Evolutionary conservation across 1,284 basidiomycete genomes (phyloP).

Genomic region (Sporisorium iseilematis-ciliati): DNA sequence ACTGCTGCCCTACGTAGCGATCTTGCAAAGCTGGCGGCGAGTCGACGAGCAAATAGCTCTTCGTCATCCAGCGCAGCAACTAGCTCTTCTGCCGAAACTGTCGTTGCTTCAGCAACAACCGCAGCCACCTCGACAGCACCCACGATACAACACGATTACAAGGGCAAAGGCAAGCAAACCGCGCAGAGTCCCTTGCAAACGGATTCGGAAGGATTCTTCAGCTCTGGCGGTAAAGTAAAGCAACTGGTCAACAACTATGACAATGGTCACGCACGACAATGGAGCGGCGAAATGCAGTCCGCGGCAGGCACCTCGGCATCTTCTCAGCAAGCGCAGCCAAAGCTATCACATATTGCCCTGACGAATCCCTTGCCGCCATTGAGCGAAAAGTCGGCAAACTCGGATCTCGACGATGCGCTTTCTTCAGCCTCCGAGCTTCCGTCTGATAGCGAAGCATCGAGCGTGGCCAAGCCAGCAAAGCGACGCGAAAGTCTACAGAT

Average conservation of each 20-base stretch:
- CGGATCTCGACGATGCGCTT: constrained; percentile 23
- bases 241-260: constrained; percentile 9
- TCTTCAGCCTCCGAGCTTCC: constrained; percentile 19
- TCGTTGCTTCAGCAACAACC: constrained; percentile 1
- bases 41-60: constrained; percentile 24
- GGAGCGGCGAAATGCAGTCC: constrained; percentile 1
- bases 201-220: constrained; percentile 31
- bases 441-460: constrained; percentile 21
- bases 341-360: constrained; percentile 14
- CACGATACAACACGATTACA: background rate
- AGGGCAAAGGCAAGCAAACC: constrained; percentile 20
- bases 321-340: constrained; percentile 10
- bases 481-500: constrained; percentile 41
- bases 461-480: constrained; percentile 11
- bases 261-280: constrained; percentile 7
- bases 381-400: constrained; percentile 35
- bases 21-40: constrained; percentile 28
- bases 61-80: constrained; percentile 23
- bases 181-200: constrained; percentile 11
- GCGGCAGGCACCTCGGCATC: background rate
- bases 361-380: constrained; percentile 28
- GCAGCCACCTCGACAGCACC: constrained; percentile 16
- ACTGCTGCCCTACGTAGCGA: constrained; percentile 21
- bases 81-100: constrained; percentile 3
- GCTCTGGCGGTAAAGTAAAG: constrained; percentile 10